A percentile compares a stretch with the other conserved stretches of the same genome.
phyloP scores from a whole-genome alignment of 192 early-diverging fungal species.

The Dispira parvispora region DNA sequence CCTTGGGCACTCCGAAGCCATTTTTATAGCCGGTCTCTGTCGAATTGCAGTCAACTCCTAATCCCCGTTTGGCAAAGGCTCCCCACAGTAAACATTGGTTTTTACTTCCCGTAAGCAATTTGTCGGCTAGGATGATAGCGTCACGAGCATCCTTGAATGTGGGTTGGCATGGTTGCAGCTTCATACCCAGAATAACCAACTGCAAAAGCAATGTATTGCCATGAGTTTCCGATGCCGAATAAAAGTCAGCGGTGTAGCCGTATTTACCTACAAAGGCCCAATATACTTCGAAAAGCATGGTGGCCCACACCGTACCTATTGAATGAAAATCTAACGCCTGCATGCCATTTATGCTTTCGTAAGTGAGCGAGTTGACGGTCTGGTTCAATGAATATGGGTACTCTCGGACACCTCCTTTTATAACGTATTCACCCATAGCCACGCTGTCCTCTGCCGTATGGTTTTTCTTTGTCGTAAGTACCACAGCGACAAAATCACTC shows the following conservation, averaged over 20 bases:
- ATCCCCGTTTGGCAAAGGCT: constrained; percentile 78
- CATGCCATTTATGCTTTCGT: constrained; percentile 18
- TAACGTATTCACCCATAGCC: not conserved
- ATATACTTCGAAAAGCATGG: constrained; percentile 39
- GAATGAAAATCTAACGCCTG: constrained; percentile 29
- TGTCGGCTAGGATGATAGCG: constrained; percentile 51
- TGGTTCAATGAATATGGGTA: constrained; percentile 27
- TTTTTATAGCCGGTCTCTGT: not conserved
- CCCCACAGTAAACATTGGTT: constrained; percentile 55
- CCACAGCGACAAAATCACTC: constrained; percentile 31
- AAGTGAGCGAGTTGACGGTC: constrained; percentile 20
- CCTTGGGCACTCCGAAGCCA: not conserved
- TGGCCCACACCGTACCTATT: constrained; percentile 44
- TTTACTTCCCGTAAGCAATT: constrained; percentile 38
- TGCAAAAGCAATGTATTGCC: constrained; percentile 57
- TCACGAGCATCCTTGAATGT: constrained; percentile 55
- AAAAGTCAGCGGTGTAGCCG: constrained; percentile 16
- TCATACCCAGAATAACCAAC: constrained; percentile 59
- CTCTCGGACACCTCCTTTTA: constrained; percentile 4
- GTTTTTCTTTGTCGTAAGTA: constrained; percentile 12
- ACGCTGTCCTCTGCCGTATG: not conserved
- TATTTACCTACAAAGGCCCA: constrained; percentile 35
- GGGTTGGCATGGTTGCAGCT: constrained; percentile 60
- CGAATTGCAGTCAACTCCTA: constrained; percentile 46
- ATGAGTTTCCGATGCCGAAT: constrained; percentile 21